Base-by-base conservation (phyloP, 2,329 filamentous ascomycete genomes). In the Claviceps sp. region DNA sequence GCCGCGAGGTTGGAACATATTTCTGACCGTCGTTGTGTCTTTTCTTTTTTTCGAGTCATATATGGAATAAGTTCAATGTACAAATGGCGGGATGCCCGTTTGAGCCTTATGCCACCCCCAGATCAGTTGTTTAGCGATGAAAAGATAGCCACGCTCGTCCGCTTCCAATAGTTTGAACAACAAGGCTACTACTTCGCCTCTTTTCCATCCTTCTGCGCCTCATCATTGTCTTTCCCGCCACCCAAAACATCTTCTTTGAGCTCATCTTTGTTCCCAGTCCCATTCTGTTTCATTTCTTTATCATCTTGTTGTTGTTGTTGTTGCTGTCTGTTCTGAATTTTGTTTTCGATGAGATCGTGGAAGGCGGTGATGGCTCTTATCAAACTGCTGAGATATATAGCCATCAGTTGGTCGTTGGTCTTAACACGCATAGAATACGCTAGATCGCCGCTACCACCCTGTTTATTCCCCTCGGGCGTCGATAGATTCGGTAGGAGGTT, bases 271-370 rank as follows among this genome's bases (percentile, higher is more conserved):
- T 72, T 68, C 58, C 82, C 83, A 23, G 60, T 57, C 63, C 86
- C 85, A 47, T 84, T 82, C 64, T 89, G 88, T 72, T 88, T 88
- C 62, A 85, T 79, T 61, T 97, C 91, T 72, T 91, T 91, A 64
- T 98, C 93, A 65, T 97, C 93, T 64, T 94, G 86, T 68, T 94
- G 45, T 64, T 94, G 86, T 67, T 94, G 88, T 71, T 94, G 86
- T 67, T 94, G 88, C 71, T 97, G 90, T 67, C 91, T 81, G 72
- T 98, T 98, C 74, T 97, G 91, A 60, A 97, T 96, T 79, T 98
- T 98, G 76, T 98, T 98, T 75, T 98, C 93, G 59, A 98, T 98
- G 59, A 98, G 73, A 66, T 98, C 93, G 68, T 98, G 93, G 83
- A 97, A 98, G 7, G 93, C 93, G 13, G 93, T 97, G 64, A 98